These are phyloP conservation scores for Penicillium verhagenii DNA, from an alignment of 495 filamentous ascomycete genomes.

Conservation along the genomic window DNA sequence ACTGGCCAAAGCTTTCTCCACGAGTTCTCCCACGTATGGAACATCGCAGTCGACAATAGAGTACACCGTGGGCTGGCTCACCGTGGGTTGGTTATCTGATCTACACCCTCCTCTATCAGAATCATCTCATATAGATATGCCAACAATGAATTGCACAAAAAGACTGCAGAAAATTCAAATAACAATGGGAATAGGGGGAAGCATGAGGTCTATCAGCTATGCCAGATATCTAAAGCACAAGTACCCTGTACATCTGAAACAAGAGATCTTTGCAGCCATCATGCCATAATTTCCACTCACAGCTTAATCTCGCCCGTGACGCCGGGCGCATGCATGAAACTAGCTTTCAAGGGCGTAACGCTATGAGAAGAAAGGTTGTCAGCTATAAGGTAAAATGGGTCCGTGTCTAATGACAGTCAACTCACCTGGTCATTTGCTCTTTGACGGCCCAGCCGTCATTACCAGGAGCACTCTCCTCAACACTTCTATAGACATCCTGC, in stretches of 20 bases:
- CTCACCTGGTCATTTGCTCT: slow-evolving; percentile 83
- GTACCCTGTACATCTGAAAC: slow-evolving; percentile 30
- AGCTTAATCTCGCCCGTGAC: slow-evolving; percentile 78
- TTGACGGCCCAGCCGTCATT: slow-evolving; percentile 95
- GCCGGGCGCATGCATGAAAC: slow-evolving; percentile 79
- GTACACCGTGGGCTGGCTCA: slow-evolving; percentile 56
- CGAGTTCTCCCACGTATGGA: slow-evolving; percentile 78
- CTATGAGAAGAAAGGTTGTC: slow-evolving; percentile 42
- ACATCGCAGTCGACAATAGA: slow-evolving; percentile 83
- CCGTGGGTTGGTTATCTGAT: slow-evolving; percentile 37
- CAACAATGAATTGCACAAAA: slow-evolving; percentile 4
- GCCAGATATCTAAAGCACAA: slow-evolving; percentile 29
- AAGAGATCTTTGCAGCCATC: slow-evolving; percentile 15
- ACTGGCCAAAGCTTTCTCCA: slow-evolving; percentile 65
- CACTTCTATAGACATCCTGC: slow-evolving; percentile 77
- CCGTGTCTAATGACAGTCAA: slow-evolving; percentile 8
- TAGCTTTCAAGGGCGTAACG: slow-evolving; percentile 86
- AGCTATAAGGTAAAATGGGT: slow-evolving; percentile 4
- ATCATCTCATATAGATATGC: slow-evolving; percentile 15
- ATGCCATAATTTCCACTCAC: slow-evolving; percentile 63
- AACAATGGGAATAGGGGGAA: slow-evolving; percentile 13
- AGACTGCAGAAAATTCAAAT: slow-evolving; percentile 11
- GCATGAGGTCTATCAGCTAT: slow-evolving; percentile 31
- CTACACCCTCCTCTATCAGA: slow-evolving; percentile 47
- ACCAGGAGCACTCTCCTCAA: slow-evolving; percentile 74